Base-by-base conservation (phyloP, 768 basidiomycete genomes). In the Tulasnella sp. region DNA sequence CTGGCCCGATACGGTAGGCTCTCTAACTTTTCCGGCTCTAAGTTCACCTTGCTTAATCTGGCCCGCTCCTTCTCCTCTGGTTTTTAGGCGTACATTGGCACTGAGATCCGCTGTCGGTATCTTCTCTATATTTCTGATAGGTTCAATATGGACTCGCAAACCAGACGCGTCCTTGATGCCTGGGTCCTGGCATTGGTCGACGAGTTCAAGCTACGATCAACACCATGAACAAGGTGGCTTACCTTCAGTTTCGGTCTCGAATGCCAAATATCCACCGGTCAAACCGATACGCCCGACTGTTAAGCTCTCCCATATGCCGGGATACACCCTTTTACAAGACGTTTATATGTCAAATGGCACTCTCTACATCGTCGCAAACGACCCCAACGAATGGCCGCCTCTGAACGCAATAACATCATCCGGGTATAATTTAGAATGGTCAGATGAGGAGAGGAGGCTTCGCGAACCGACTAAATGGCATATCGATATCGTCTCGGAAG, bases 311-410 rank as follows among this genome's bases (percentile, higher is more conserved):
- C 91, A 93, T 75, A 90, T 89, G 8, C 90, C 75, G 94, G 95
- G 95, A 3, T 93, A 90, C 83, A 93, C 92, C 0, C 88, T 95
- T 64, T 84, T 96, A 74, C 93, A 96, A 79, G 91, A 93, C 77
- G 86, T 93, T n/a, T 88, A 91, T 80, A 83, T 93, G 31, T 85
- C 87, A 79, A 89, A 91, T 79, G 89, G 90, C 15, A 89, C 89
- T 1, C 86, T 93, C 77, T 93, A 89, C 82, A 82, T 96, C 77
- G 89, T 96, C 40, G 88, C 91, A 3, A 90, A 94, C 81, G 85
- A 90, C 77, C 85, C 86, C 5, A 82, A 85, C 1, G 83, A 84
- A 22, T 86, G 93, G 70, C 95, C 94, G 0, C 86, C 91, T 70
- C 83, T 89, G 19, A 83, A 86, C 0, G 85, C 86, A 69, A 91